Conservation (phyloP, 1,284 basidiomycete genomes). For the Ustilago hordei region DNA sequence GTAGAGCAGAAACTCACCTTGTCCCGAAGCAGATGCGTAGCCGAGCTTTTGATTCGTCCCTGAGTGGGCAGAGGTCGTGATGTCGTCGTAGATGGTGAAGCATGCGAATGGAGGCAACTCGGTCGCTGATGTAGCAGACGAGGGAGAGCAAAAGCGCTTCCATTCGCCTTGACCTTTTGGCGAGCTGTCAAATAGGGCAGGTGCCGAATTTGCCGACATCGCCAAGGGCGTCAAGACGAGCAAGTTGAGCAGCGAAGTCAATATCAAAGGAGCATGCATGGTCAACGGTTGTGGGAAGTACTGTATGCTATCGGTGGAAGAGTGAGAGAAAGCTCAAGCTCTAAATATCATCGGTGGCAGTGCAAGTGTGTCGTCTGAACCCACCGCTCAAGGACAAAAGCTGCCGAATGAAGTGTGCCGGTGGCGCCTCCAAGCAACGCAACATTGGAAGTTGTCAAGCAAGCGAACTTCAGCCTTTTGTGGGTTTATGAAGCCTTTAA, state of each 20-base stretch:
- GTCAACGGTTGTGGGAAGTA: neutral
- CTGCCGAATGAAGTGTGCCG: too few species aligned
- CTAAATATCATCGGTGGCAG: neutral
- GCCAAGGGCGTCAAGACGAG: neutral
- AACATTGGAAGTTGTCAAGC: too few species aligned
- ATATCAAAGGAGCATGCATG: neutral
- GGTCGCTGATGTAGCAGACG: neutral
- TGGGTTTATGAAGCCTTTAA: neutral
- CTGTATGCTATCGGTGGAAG: neutral
- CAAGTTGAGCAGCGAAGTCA: conserved; percentile 6
- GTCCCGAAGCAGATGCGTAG: conserved; percentile 26
- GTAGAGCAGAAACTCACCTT: conserved; percentile 16
- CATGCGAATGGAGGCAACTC: conserved; percentile 21
- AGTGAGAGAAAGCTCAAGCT: neutral
- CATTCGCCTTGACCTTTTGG: conserved; percentile 24
- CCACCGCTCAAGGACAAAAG: neutral
- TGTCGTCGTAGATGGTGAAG: conserved; percentile 30
- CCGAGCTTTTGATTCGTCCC: conserved; percentile 15
- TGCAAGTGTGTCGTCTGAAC: neutral
- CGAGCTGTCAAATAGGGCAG: conserved; percentile 20
- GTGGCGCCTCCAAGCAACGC: too few species aligned
- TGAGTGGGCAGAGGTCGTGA: conserved; percentile 15
- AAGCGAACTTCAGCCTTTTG: neutral
- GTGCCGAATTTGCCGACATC: neutral
- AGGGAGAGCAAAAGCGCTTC: conserved; percentile 13